These are phyloP conservation scores for Auxenochlorella protothecoides DNA, from an alignment of 139 green algal species.

Conservation along the genomic window DNA sequence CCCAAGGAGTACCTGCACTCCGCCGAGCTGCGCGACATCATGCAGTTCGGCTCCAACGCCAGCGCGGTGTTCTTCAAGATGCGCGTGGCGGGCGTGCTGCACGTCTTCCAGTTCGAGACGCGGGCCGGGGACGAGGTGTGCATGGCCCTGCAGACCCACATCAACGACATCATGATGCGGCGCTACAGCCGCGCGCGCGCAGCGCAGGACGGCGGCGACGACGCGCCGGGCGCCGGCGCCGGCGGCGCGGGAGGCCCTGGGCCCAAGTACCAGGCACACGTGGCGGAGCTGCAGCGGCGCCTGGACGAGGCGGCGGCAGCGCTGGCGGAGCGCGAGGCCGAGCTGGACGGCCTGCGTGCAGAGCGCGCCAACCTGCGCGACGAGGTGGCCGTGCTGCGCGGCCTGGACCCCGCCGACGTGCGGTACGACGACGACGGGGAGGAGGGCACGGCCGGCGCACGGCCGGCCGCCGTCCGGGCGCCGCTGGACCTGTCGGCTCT, in stretches of 20 bases:
- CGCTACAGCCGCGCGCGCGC: slow-evolving; percentile 54
- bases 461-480: not conserved
- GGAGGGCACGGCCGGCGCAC: slow-evolving; percentile 1
- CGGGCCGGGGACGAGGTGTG: slow-evolving; percentile 93
- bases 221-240: not conserved
- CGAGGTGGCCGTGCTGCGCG: slow-evolving; percentile 41
- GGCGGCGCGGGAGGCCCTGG: slow-evolving; percentile 47
- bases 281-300: slow-evolving; percentile 66
- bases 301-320: slow-evolving; percentile 50
- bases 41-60: slow-evolving; percentile 80
- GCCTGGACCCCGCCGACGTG: not conserved
- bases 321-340: slow-evolving; percentile 36
- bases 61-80: slow-evolving; percentile 97
- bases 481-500: slow-evolving; percentile 4
- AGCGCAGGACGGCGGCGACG: slow-evolving; percentile 20
- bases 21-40: slow-evolving; percentile 94
- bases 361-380: slow-evolving; percentile 38
- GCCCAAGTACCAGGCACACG: slow-evolving; percentile 78
- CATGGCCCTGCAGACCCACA: slow-evolving; percentile 96
- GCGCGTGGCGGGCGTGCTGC: slow-evolving; percentile 87
- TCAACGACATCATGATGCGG: slow-evolving; percentile 98
- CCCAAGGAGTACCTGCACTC: slow-evolving; percentile 96
- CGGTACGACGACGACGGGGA: not conserved
- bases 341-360: slow-evolving; percentile 33
- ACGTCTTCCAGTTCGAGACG: slow-evolving; percentile 98